Evolutionary conservation across 192 early-diverging fungal species (phyloP), one percentile per base, ranked within the genome.

Genomic region (Radiomyces spectabilis): DNA sequence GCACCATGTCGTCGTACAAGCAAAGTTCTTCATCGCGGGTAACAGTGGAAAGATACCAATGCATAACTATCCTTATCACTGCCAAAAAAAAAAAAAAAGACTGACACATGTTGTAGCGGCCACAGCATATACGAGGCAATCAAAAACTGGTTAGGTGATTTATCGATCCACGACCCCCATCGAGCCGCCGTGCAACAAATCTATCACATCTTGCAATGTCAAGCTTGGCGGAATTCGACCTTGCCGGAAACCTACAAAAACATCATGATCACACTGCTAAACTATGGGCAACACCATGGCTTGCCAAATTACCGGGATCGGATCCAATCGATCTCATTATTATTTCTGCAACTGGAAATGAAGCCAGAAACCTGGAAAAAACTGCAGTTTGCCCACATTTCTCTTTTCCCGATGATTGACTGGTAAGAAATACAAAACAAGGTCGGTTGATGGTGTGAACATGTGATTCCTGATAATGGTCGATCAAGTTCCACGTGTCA

Each of bases 341-440:
- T 22, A 16, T 39, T 54, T 25, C 25, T 54, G 22, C 18, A 29
- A 33, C 41, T 62, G 13, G 51, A 44, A 27, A 43, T 53, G 21
- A 47, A 46, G 29, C 51, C 72, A 3, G 79, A 79, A 24, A 57
- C 61, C 19, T 82, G 77, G 77, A 82, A 69, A 43, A 64, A 77
- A 44, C 53, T 82, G 5, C 79, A 82, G 50, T 82, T 82, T 62
- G 56, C 71, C 34, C 79, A 82, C 39, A 71, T 82, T 19, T 49
- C 61, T 10, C 68, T 69, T 46, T 71, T 79, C 25, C 79, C 75
- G 25, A 65, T 60, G 41, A 63, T 67, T 3, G 49, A 52, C 52
- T 82, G 79, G 77, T 79, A 71, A 44, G 61, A n/a, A 12, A 43
- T 3, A 35, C 24, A 22, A 48, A 29, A 47, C 4, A 21, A 30